Evolutionary conservation across 108 stramenopile genomes (phyloP).

Genomic region (Nitzschia putrida): DNA sequence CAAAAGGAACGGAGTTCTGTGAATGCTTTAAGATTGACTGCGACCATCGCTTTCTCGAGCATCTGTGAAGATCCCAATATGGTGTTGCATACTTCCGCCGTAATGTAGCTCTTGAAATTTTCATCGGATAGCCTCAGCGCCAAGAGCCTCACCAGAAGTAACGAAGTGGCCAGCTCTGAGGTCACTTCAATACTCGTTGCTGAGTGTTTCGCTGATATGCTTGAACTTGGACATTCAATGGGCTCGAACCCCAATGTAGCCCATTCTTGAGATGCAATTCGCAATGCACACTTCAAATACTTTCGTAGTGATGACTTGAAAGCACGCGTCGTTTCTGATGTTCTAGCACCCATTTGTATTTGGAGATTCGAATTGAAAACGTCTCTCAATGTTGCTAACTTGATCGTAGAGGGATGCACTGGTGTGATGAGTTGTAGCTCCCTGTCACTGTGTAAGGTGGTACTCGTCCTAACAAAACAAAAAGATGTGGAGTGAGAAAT

Average conservation of each 20-base stretch:
- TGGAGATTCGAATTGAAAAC: too few species aligned
- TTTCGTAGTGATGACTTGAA: not conserved
- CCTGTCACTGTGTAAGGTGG: too few species aligned
- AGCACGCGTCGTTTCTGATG: not conserved
- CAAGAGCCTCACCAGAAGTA: slow-evolving; percentile 4
- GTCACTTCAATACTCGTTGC: slow-evolving; percentile 10
- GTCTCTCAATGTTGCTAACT: too few species aligned
- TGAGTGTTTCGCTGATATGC: not conserved
- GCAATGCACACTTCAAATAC: not conserved
- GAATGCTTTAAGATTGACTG: slow-evolving; percentile 37
- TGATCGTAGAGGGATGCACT: too few species aligned
- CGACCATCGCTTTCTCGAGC: not conserved
- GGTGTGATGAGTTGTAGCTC: too few species aligned
- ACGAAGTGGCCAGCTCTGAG: slow-evolving; percentile 3
- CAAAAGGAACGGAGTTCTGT: slow-evolving; percentile 46
- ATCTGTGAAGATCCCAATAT: not conserved
- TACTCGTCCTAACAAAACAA: too few species aligned
- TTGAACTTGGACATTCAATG: not conserved
- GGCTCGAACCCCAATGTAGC: not conserved
- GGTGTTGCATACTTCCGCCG: slow-evolving; percentile 1
- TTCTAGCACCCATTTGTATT: too few species aligned
- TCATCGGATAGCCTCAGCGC: not conserved
- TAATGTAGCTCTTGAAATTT: not conserved
- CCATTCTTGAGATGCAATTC: not conserved
- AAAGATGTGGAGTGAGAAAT: too few species aligned